Evolutionary conservation across 768 basidiomycete species (phyloP), one percentile per base, ranked within the genome.

Genomic region (Suillus spraguei): DNA sequence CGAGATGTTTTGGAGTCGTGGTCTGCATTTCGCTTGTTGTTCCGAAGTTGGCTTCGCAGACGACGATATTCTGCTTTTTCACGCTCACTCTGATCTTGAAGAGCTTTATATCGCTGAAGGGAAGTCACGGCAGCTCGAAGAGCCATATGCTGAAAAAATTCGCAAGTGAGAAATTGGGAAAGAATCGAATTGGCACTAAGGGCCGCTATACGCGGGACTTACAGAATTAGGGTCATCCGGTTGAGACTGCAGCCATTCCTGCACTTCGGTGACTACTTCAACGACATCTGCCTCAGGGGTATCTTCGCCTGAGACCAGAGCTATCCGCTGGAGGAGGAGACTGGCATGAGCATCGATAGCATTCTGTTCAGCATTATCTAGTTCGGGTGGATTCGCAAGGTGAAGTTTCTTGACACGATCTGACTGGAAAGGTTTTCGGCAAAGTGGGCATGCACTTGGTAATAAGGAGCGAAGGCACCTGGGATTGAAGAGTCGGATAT

Each of bases 351-450:
- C 72, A 55, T 82, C 80, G 77, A 81, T 83, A 41, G 76, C 70
- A 35, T 79, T 80, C 62, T 72, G 74, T 54, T 69, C 70, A 44
- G 78, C 77, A 42, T 79, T 72, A 53, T 73, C 67, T 14, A 70
- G 63, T 16, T 77, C 79, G 59, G 77, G 75, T 59, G 78, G 79
- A 67, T 86, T 67, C 55, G 74, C 88, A 68, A 91, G 83, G 72
- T 89, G 87, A n/a, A 91, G 76, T 70, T 83, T 87, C 77, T 87
- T 89, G 70, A 86, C 76, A 62, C 84, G 81, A 49, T 83, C 82
- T n/a, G 79, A 78, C 47, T 76, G 71, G 76, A 86, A 91, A 0
- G 78, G 56, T 70, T 86, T 88, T 67, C 89, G 83, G 72, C 89
- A 91, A 33, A 90, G 81, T 3, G 89, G 89, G 63, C 89, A 91